A percentile compares a stretch with the other conserved stretches of the same genome.
phyloP scores from a whole-genome alignment of 1,284 basidiomycete genomes.

The Ganoderma resinaceum region DNA sequence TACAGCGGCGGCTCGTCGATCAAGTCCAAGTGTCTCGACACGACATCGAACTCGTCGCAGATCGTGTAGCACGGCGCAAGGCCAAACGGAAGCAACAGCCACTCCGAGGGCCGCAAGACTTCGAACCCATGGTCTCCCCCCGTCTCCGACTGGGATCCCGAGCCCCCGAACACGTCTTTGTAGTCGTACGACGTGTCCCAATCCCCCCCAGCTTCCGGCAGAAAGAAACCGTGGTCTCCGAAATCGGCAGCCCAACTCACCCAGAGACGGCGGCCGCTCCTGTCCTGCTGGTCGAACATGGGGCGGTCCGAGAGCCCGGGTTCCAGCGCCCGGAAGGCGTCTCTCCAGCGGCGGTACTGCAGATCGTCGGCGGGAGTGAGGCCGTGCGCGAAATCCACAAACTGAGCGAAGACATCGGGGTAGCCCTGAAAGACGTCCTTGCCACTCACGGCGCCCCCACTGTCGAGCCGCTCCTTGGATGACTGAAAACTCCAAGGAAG shows the following conservation, averaged over 20 bases:
- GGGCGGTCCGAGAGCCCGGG: neutral
- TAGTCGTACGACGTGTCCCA: neutral
- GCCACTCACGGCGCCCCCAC: neutral
- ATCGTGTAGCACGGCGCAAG: neutral
- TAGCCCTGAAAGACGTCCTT: neutral
- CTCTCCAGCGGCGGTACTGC: neutral
- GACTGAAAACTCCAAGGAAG: neutral
- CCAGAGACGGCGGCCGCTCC: neutral
- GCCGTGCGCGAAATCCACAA: neutral
- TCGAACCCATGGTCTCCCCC: neutral
- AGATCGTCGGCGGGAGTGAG: neutral
- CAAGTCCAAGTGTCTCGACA: neutral
- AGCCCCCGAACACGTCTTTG: neutral
- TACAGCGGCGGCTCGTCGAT: neutral
- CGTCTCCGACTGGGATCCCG: neutral
- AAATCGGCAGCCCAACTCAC: neutral
- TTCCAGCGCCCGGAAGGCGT: neutral
- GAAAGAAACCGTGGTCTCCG: neutral
- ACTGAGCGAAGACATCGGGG: neutral
- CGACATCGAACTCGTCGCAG: neutral
- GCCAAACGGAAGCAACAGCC: neutral
- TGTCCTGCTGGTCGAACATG: neutral
- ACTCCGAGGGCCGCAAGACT: neutral
- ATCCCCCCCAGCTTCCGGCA: neutral
- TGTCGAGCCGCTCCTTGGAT: neutral